Evolutionary conservation across 2,329 filamentous ascomycete species (phyloP).

Genomic region (Neophaeococcomyces mojaviensis): DNA sequence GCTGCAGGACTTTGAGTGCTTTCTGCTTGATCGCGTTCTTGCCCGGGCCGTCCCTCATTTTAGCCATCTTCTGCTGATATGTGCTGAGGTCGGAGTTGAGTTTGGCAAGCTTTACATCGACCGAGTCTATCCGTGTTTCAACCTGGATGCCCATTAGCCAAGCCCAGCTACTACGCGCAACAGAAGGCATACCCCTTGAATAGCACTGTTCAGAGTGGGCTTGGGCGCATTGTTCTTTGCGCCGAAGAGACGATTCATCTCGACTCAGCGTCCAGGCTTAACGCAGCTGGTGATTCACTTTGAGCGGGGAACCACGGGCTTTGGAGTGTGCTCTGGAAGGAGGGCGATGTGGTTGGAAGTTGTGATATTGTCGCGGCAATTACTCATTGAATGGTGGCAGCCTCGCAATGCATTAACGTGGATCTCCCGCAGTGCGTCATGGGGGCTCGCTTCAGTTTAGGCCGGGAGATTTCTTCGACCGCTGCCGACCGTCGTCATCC

Average conservation of each 20-base stretch:
- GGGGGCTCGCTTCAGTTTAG: too few relatives aligned
- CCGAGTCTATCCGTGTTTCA: constrained; percentile 71
- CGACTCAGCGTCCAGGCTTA: constrained; percentile 23
- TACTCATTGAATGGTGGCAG: too few relatives aligned
- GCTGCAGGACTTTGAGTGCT: constrained; percentile 86
- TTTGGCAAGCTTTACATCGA: constrained; percentile 91
- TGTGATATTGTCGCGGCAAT: too few relatives aligned
- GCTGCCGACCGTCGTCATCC: not conserved
- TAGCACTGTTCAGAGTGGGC: constrained; percentile 76
- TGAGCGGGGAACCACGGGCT: not conserved
- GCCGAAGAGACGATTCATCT: constrained; percentile 95
- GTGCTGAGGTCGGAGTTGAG: constrained; percentile 82
- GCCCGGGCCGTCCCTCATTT: constrained; percentile 92
- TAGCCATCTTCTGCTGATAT: constrained; percentile 78
- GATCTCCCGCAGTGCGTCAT: not conserved
- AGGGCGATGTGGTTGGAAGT: too few relatives aligned
- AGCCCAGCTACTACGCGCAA: constrained; percentile 15
- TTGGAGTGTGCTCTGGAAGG: not conserved
- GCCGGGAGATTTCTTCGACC: not conserved
- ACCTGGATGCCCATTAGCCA: constrained; percentile 41
- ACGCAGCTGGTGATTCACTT: not conserved
- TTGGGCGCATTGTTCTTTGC: constrained; percentile 80
- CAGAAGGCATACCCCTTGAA: constrained; percentile 57
- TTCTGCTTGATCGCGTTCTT: constrained; percentile 91
- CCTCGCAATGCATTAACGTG: too few relatives aligned